Conservation (phyloP, 768 basidiomycete species). For the Hirschioporus abietinus region DNA sequence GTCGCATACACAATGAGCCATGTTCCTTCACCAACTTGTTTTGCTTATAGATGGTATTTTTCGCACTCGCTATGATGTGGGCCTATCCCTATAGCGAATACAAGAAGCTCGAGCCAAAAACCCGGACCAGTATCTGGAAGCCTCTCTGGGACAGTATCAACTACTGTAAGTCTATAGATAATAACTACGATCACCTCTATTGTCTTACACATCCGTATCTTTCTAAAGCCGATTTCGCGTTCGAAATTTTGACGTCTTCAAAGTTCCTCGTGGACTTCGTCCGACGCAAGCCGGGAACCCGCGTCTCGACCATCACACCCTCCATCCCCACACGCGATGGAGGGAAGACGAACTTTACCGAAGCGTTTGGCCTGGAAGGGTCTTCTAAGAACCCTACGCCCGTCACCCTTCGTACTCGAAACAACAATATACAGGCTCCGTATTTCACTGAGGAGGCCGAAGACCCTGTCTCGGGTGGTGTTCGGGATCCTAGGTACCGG, state of each 20-base stretch:
- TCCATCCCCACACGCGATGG: slow-evolving; percentile 20
- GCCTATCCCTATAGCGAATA: slow-evolving; percentile 76
- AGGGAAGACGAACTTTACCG: slow-evolving; percentile 29
- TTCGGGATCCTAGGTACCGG: too few species aligned
- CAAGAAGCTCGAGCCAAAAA: slow-evolving; percentile 30
- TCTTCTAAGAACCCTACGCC: slow-evolving; percentile 12
- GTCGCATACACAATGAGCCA: slow-evolving; percentile 6
- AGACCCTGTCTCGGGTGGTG: too few species aligned
- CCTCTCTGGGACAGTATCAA: slow-evolving; percentile 68
- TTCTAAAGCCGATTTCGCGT: slow-evolving; percentile 52
- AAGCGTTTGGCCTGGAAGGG: slow-evolving; percentile 33
- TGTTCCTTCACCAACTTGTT: background rate
- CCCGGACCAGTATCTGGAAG: slow-evolving; percentile 55
- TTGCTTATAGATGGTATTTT: slow-evolving; percentile 69
- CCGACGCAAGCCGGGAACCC: slow-evolving; percentile 25
- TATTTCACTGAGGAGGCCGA: background rate
- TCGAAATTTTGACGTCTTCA: slow-evolving; percentile 61
- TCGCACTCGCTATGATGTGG: slow-evolving; percentile 75
- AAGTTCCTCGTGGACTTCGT: slow-evolving; percentile 50
- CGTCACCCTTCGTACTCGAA: background rate
- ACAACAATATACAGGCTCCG: background rate
- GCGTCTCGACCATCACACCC: slow-evolving; percentile 16
- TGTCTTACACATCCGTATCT: too few species aligned
- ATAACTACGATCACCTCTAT: too few species aligned
- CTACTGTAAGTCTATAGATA: slow-evolving; percentile 30